These are phyloP conservation scores for Cicer arietinum DNA, from an alignment of 306 rosid genomes.

Conservation along the genomic window DNA sequence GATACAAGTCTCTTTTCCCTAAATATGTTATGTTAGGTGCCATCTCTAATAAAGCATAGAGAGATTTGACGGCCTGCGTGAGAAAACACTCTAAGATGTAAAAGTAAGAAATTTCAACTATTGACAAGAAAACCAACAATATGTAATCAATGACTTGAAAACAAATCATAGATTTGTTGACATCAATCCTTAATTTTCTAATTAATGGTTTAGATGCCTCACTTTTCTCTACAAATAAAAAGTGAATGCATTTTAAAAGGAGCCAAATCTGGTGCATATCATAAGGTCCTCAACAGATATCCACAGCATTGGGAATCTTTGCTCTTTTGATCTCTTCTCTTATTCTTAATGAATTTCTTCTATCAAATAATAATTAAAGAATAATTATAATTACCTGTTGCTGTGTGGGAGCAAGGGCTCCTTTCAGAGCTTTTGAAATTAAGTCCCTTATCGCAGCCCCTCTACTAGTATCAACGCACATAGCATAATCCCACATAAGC, in stretches of 20 bases:
- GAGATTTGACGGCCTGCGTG: neutral
- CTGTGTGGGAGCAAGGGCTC: slow-evolving; percentile 87
- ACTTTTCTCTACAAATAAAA: neutral
- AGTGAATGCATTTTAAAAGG: neutral
- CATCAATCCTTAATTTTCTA: slow-evolving; percentile 10
- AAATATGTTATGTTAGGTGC: neutral
- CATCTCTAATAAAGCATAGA: neutral
- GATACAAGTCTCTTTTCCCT: slow-evolving; percentile 3
- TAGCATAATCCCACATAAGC: slow-evolving; percentile 93
- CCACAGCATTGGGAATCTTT: slow-evolving; percentile 11
- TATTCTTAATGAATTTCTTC: slow-evolving; percentile 8
- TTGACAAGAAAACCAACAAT: slow-evolving; percentile 8
- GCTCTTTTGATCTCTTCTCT: slow-evolving; percentile 17
- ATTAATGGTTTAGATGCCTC: slow-evolving; percentile 11
- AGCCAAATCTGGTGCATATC: slow-evolving; percentile 12
- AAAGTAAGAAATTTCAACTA: neutral
- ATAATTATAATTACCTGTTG: slow-evolving; percentile 72
- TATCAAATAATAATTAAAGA: slow-evolving; percentile 24
- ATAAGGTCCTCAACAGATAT: slow-evolving; percentile 23
- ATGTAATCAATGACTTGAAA: neutral
- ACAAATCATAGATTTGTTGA: slow-evolving; percentile 9
- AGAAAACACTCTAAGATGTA: neutral
- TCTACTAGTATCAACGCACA: slow-evolving; percentile 95
- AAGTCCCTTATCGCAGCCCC: slow-evolving; percentile 94
- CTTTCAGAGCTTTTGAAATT: slow-evolving; percentile 89